A percentile compares a stretch with the other conserved stretches of the same genome.
Conservation (phyloP, 1,284 basidiomycete genomes). For the Leccinum fuscescens region DNA sequence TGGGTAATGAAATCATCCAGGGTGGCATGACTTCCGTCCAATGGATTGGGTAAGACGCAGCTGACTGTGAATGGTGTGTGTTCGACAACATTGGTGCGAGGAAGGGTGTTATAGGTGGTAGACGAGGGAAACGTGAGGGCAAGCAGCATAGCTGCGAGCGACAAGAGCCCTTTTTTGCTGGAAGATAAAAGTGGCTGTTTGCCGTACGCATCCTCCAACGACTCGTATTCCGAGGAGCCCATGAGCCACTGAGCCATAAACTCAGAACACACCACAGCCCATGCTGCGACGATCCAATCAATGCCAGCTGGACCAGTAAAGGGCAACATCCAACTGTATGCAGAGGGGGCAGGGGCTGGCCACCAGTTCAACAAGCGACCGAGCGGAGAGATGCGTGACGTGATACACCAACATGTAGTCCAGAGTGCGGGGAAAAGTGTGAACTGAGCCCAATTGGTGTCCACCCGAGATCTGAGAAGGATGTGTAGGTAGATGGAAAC, state of each 20-base stretch:
- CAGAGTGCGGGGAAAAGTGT: constrained; percentile 68
- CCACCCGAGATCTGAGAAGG: constrained; percentile 33
- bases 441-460: constrained; percentile 40
- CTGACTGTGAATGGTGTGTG: constrained; percentile 58
- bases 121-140: constrained; percentile 58
- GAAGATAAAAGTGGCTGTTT: constrained; percentile 17
- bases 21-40: constrained; percentile 40
- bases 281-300: constrained; percentile 70
- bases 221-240: constrained; percentile 21
- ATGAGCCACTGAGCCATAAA: constrained; percentile 56
- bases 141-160: constrained; percentile 44
- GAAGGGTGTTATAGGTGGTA: constrained; percentile 41
- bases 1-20: constrained; percentile 64
- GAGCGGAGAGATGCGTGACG: constrained; percentile 56
- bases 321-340: constrained; percentile 63
- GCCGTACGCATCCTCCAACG: background rate
- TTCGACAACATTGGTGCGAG: constrained; percentile 40
- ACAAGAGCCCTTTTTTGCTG: constrained; percentile 26
- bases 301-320: constrained; percentile 55
- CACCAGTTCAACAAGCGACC: constrained; percentile 69
- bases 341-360: constrained; percentile 47
- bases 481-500: constrained; percentile 40
- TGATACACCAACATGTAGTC: constrained; percentile 55
- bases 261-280: constrained; percentile 65
- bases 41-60: constrained; percentile 56